A percentile compares a stretch with the other conserved stretches of the same genome.
Evolutionary conservation across 495 filamentous ascomycete genomes (phyloP).

Genomic region (Neurospora tetraspora): DNA sequence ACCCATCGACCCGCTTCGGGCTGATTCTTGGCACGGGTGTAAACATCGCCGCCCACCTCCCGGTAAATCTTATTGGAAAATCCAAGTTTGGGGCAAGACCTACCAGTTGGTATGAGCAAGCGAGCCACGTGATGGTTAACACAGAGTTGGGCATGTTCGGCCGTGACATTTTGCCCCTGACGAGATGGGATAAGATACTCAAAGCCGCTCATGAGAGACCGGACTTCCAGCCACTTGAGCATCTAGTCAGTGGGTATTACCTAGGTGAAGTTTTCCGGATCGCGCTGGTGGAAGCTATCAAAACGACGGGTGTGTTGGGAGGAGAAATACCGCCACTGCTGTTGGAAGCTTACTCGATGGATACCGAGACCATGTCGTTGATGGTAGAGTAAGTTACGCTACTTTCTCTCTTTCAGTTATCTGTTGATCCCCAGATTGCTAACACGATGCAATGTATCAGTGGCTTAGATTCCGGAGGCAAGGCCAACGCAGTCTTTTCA

Average conservation of each 20-base stretch:
- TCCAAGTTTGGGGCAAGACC: conserved; percentile 42
- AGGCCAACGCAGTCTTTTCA: not conserved
- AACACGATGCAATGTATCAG: not conserved
- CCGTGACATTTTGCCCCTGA: conserved; percentile 56
- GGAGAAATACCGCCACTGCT: conserved; percentile 46
- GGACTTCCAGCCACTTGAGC: conserved; percentile 78
- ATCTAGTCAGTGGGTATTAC: conserved; percentile 73
- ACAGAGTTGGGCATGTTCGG: conserved; percentile 81
- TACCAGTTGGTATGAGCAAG: conserved; percentile 45
- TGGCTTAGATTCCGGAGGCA: not conserved
- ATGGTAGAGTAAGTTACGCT: conserved; percentile 44
- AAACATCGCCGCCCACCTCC: conserved; percentile 45
- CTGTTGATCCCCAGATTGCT: not conserved
- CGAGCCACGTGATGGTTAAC: conserved; percentile 59
- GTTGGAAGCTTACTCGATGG: conserved; percentile 44
- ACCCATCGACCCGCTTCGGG: conserved; percentile 50
- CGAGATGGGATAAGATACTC: conserved; percentile 61
- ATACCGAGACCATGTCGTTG: conserved; percentile 49
- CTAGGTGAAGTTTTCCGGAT: conserved; percentile 72
- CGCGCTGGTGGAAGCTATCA: conserved; percentile 53
- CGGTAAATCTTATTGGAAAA: conserved; percentile 40
- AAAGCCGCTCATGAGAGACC: conserved; percentile 56
- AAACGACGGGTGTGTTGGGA: conserved; percentile 42
- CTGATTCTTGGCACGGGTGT: conserved; percentile 48
- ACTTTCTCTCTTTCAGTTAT: not conserved